Evolutionary conservation across 352 stramenopile species (phyloP), one percentile per base, ranked within the genome.

Genomic region (Phytophthora gonapodyides): DNA sequence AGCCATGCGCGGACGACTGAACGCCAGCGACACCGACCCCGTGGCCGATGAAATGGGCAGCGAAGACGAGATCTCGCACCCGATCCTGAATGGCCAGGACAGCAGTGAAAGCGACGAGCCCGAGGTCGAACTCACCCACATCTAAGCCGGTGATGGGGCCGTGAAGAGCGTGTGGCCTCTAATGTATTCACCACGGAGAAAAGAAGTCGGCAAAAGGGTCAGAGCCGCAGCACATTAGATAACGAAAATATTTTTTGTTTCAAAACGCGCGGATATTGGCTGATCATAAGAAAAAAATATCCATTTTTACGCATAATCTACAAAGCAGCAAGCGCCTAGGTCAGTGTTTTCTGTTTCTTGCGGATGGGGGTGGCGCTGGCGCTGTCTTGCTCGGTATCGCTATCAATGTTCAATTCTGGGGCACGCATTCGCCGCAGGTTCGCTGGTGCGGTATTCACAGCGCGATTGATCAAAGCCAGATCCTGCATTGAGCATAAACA

Each of bases 91-190:
- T 33, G 54, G 69, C 31, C 80, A 87, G 43, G 70, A 85, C 66
- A 91, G 80, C 71, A 90, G 82, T 47, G 78, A 85, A 64, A 90
- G 81, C 57, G 83, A 90, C 55, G 80, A 84, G 19, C 76, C 78
- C 5, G 80, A 87, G 34, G 48, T 66, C 16, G 72, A 80, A 67
- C 57, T 73, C n/a, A 80, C 71, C 7, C 65, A 51, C 52, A 80
- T 80, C 9, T 79, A 68, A 71, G 61, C 15, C 35, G 9, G 51
- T 42, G 40, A 31, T 58, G 16, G 43, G 10, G 58, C 45, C 35
- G 36, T 71, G 50, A 60, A 42, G 35, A 57, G 24, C 41, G 57
- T 52, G 31, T 43, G 30, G 48, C 17, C 47, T 54, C 49, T 66
- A 65, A 55, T 69, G 54, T 73, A 73, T 69, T 41, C 59, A 73